Evolutionary conservation across 2,329 filamentous ascomycete species (phyloP).

Genomic region (Aureobasidium lini): DNA sequence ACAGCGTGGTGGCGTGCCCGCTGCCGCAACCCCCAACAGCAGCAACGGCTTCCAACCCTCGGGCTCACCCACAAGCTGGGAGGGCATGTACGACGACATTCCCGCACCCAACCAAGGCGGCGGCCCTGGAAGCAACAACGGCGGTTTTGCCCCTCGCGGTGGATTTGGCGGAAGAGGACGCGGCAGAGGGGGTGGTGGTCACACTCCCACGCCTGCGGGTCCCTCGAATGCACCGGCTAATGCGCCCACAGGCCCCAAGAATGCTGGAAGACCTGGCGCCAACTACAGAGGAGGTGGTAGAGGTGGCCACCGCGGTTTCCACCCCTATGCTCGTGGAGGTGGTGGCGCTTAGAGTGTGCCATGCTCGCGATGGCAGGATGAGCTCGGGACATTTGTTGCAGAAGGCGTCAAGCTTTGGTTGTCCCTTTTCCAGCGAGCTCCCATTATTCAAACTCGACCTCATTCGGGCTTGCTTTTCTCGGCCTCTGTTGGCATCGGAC

Average conservation of each 20-base stretch:
- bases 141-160: conserved; percentile 32
- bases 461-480: neutral
- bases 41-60: conserved; percentile 40
- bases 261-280: conserved; percentile 80
- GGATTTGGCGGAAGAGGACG: conserved; percentile 32
- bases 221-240: conserved; percentile 57
- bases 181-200: conserved; percentile 30
- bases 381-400: too few relatives aligned
- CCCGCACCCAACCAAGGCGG: conserved; percentile 59
- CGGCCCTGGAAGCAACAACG: conserved; percentile 23
- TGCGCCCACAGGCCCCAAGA: conserved; percentile 92
- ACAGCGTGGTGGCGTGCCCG: conserved; percentile 26
- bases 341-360: conserved; percentile 11
- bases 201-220: conserved; percentile 28
- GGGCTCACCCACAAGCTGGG: conserved; percentile 77
- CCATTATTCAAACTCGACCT: neutral
- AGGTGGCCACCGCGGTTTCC: conserved; percentile 65
- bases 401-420: neutral
- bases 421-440: neutral
- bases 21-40: conserved; percentile 27
- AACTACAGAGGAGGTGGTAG: conserved; percentile 89
- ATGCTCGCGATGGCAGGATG: neutral
- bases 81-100: conserved; percentile 96
- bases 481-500: neutral
- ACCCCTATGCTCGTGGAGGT: conserved; percentile 56